Base-by-base conservation (phyloP, 306 rosid genomes). In the Abrus precatorius region DNA sequence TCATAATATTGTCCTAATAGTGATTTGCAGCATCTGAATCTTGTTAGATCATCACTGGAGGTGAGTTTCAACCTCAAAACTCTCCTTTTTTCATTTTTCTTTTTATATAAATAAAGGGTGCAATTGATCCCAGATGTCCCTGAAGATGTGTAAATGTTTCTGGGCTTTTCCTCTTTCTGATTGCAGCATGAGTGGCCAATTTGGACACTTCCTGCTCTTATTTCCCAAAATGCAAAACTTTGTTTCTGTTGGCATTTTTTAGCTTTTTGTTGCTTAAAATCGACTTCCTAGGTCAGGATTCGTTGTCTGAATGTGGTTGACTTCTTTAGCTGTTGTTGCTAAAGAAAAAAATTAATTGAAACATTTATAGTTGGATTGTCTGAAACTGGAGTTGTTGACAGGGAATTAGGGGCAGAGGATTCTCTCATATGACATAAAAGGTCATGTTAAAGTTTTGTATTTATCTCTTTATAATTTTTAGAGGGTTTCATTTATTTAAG, bases 61-160 rank as follows among this genome's bases (percentile, higher is more conserved):
- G 92, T 92, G 33, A 61, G 70, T 80, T 81, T 76, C 55, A 11
- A 13, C 28, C 4, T 72, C 38, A 20, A 11, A 83, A 55, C 54
- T 66, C 20, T 36, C 7, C 33, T 78, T 62, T 64, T 14, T 1
- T 60, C 69, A 6, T 50, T 50, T 38, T 20, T 12, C 27, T 6
- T 71, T 53, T 36, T 9, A 10, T 53, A 9, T 43, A 11, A 13
- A 6, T 8, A 28, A 13, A 80, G 59, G 34, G 56, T 27, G 61
- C 12, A 54, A 14, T 61, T 81, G 69, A 68, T 72, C 56, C 40
- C 60, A 32, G 62, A 20, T 63, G 59, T 56, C 28, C 50, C 70
- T 56, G 13, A 74, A 30, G 32, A 28, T 33, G 29, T 27, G 36
- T 36, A 1, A 48, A 9, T 48, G 38, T 43, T 80, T 54, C 33